Evolutionary conservation across 108 stramenopile genomes (phyloP).

Genomic region (Cylindrotheca closterium): DNA sequence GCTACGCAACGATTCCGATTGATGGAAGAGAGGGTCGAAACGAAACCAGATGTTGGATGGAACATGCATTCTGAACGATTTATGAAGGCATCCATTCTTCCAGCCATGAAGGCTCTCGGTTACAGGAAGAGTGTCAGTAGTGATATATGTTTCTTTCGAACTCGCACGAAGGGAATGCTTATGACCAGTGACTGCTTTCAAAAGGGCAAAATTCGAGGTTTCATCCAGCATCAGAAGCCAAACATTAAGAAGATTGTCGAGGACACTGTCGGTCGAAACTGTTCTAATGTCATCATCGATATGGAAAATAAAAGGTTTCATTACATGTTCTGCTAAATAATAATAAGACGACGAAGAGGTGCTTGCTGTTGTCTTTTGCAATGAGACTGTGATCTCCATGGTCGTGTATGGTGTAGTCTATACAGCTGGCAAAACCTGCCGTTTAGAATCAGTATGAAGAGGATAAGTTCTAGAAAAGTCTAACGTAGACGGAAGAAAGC

Average conservation of each 20-base stretch:
- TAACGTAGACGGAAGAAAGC: no score
- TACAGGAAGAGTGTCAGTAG: constrained; percentile 11
- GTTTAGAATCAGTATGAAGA: no score
- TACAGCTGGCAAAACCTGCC: no score
- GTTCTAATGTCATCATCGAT: not conserved
- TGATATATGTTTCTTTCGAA: constrained; percentile 37
- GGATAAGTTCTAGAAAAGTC: no score
- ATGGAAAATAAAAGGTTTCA: no score
- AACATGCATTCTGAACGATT: constrained; percentile 43
- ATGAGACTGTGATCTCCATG: no score
- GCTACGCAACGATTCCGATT: constrained; percentile 45
- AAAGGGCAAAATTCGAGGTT: constrained; percentile 3
- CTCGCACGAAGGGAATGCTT: constrained; percentile 30
- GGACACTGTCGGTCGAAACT: constrained; percentile 5
- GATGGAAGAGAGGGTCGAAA: constrained; percentile 27
- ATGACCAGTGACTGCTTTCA: constrained; percentile 24
- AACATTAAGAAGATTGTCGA: constrained; percentile 8
- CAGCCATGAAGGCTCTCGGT: constrained; percentile 23
- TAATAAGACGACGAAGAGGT: no score
- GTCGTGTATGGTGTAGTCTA: no score
- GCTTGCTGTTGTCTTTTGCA: no score
- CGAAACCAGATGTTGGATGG: constrained; percentile 17
- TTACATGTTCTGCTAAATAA: no score
- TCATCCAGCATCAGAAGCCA: not conserved
- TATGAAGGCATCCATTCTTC: constrained; percentile 25